Conservation (phyloP, 2,329 filamentous ascomycete genomes). For the Chrysoporthe austroafricana region DNA sequence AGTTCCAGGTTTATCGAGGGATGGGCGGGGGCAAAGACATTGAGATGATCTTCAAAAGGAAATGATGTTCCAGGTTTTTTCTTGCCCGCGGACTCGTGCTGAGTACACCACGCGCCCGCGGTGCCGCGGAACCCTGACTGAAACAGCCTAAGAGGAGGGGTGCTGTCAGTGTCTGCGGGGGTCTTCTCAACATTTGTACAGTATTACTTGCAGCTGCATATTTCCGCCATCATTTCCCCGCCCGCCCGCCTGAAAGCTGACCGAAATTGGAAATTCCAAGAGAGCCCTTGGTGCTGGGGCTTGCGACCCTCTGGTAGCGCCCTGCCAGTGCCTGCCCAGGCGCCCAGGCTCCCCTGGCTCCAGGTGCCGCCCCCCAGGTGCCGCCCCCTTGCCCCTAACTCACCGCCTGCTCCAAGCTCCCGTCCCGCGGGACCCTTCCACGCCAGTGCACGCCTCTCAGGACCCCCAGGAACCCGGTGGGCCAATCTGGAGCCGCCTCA, state of each 20-base stretch:
- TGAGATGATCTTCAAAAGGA: neutral
- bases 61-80: neutral
- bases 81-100: neutral
- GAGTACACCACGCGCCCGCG: neutral
- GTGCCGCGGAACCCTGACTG: neutral
- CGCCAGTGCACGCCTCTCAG: neutral
- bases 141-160: neutral
- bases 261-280: neutral
- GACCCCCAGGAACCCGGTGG: neutral
- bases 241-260: neutral
- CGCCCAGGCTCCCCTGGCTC: neutral
- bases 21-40: neutral
- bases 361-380: neutral
- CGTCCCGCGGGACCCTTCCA: slow-evolving; percentile 13
- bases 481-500: slow-evolving; percentile 12
- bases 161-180: slow-evolving; percentile 2
- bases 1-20: neutral
- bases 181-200: slow-evolving; percentile 11
- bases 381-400: neutral
- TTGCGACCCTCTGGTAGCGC: slow-evolving; percentile 1
- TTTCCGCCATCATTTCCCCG: slow-evolving; percentile 13
- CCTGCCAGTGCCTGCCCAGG: neutral
- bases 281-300: neutral
- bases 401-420: slow-evolving; percentile 16
- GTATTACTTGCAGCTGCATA: slow-evolving; percentile 16